Conservation (phyloP, 805 yeast species). For the Candida methanosorbosa region DNA sequence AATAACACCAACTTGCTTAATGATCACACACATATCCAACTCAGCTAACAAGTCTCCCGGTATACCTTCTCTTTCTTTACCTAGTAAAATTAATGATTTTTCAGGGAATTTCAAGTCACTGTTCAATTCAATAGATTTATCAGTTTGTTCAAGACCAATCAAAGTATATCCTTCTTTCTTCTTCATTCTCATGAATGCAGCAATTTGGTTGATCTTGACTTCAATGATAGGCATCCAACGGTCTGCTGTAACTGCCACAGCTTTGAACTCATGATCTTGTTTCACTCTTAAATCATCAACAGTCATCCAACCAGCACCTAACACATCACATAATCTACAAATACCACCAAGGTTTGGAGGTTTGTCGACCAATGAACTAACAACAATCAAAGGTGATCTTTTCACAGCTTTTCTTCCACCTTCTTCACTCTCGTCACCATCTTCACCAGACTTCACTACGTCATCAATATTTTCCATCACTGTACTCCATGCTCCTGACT, state of each 20-base stretch:
- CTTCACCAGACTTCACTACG: too few relatives aligned
- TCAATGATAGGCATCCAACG: conserved; percentile 91
- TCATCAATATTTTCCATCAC: conserved; percentile 36
- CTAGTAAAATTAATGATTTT: conserved; percentile 70
- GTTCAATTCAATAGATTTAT: conserved; percentile 67
- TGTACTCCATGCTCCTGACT: conserved; percentile 82
- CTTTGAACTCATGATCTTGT: conserved; percentile 62
- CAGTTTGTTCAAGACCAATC: conserved; percentile 91
- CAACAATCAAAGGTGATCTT: conserved; percentile 82
- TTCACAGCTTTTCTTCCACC: conserved; percentile 36
- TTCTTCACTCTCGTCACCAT: conserved; percentile 23
- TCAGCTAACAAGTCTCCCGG: conserved; percentile 80
- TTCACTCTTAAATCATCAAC: conserved; percentile 61
- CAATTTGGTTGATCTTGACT: conserved; percentile 51
- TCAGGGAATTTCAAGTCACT: conserved; percentile 62
- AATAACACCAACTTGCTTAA: conserved; percentile 85
- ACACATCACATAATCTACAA: conserved; percentile 83
- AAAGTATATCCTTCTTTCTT: conserved; percentile 73
- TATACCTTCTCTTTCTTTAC: conserved; percentile 85
- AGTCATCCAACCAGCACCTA: conserved; percentile 81
- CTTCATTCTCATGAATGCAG: conserved; percentile 47
- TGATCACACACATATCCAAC: conserved; percentile 80
- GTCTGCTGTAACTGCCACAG: conserved; percentile 92
- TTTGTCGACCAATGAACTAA: conserved; percentile 85
- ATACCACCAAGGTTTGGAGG: conserved; percentile 93